Conservation (phyloP, 352 stramenopile species). For the Phytophthora tentaculata region DNA sequence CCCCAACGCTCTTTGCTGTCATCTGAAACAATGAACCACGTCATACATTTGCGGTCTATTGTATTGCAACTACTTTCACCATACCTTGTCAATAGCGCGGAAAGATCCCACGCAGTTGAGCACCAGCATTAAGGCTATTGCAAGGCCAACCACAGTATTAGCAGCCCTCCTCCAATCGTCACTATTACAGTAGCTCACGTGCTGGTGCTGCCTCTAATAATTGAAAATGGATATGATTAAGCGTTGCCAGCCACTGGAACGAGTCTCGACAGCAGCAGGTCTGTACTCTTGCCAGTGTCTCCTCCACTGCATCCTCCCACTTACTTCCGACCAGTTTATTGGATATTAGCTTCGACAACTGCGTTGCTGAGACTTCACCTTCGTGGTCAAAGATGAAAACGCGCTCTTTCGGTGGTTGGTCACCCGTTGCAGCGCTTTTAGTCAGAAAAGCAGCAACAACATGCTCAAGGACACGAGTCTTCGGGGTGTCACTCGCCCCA, state of each 20-base stretch:
- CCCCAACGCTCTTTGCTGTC: conserved; percentile 57
- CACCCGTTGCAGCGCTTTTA: conserved; percentile 28
- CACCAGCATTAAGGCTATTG: conserved; percentile 57
- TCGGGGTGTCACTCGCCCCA: conserved; percentile 47
- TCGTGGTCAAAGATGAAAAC: conserved; percentile 80
- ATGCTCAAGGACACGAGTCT: conserved; percentile 58
- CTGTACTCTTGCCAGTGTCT: conserved; percentile 44
- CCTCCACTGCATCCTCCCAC: conserved; percentile 23
- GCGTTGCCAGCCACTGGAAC: conserved; percentile 76
- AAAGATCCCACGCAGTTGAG: conserved; percentile 75
- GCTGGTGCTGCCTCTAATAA: conserved; percentile 51
- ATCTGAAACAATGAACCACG: conserved; percentile 35
- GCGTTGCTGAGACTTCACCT: conserved; percentile 36
- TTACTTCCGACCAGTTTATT: conserved; percentile 16
- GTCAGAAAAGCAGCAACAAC: conserved; percentile 64
- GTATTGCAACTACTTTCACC: not conserved
- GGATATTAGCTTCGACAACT: conserved; percentile 17
- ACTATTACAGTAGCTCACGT: conserved; percentile 36
- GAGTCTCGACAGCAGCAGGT: conserved; percentile 65
- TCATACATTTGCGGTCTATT: not conserved
- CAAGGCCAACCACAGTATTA: conserved; percentile 8
- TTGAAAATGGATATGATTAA: conserved; percentile 77
- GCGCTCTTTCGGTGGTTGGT: conserved; percentile 38
- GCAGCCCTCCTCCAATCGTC: not conserved
- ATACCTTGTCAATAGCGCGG: conserved; percentile 70